Evolutionary conservation across 371 early-diverging fungal genomes (phyloP), one percentile per base, ranked within the genome.

Genomic region (Gilbertella persicaria): DNA sequence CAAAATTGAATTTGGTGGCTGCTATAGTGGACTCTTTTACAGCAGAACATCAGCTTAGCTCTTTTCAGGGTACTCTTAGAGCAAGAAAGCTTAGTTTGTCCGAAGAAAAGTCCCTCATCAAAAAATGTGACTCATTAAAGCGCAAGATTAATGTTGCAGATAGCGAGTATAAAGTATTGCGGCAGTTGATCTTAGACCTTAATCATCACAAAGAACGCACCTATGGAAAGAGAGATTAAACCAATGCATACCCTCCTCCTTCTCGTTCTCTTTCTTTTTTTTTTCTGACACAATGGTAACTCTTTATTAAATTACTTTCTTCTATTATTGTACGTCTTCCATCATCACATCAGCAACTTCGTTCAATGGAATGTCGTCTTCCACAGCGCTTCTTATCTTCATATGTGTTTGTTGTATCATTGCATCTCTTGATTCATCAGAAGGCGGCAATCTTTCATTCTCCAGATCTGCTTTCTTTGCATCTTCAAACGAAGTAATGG

Each of bases 391-490:
- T 33, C 66, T 58, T 30, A 74, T 61, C 25, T 64, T 77, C 40
- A 61, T 71, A 14, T 82, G 78, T n/a, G 72, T 73, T 60, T 70
- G 61, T 39, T 79, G 71, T 51, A 64, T 50, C 58, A 69, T 50
- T n/a, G 63, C 64, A 23, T 70, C 78, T 40, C 68, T 73, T 44
- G 71, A 73, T 55, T 75, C 75, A 56, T 82, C 75, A 10, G 82
- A 77, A 6, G 96, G 96, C 21, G 98, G 98, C 52, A 96, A 60
- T 37, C 89, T 83, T 69, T 98, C 98, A 63, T 98, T 98, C 45
- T 94, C 91, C 16, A 82, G 57, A 71, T 98, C 97, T 23, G 89
- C 88, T 19, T 71, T 72, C 61, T 87, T 89, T n/a, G 97, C 98
- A 60, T 95, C 93, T 33, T 96, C 96, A 73, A 96, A 96, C 30